Evolutionary conservation across 352 stramenopile genomes (phyloP), one percentile per base, ranked within the genome.

Genomic region (Globisporangium parvum): DNA sequence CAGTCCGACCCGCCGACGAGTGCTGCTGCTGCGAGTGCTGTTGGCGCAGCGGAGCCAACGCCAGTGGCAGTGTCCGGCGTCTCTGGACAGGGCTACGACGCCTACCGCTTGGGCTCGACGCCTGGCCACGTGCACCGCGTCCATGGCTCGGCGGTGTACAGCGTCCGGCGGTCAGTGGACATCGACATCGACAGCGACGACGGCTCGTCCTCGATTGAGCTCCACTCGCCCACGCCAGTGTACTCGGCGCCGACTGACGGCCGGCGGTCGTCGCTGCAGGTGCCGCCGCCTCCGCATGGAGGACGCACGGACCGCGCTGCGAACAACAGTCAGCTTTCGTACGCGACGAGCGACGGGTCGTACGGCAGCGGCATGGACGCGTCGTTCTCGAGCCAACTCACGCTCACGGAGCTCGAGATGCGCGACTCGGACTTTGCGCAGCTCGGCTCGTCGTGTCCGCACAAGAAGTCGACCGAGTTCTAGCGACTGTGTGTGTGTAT

Each of bases 381-480:
- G 5, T 80, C 69, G 42, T 70, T 77, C 37, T 74, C 67, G 39
- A 78, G 69, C 21, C 59, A 77, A 21, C 12, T 80, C 41, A 70
- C 60, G 2, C 52, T 72, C 45, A 55, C 65, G 0, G 68, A 62
- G 6, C 57, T n/a, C 61, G 60, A 48, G 62, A 31, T 39, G 70
- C 69, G n/a, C 41, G 64, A 42, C 57, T 67, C 21, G 55, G 59
- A 23, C 45, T 50, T 50, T 24, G 23, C 21, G 14, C 21, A 21
- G 3, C 17, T 49, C 18, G 18, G n/a, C 6, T 14, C 58, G 20
- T 24, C 55, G 18, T 69, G 60, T 44, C 71, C 69, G 21, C 69
- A 62, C 39, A 81, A 80, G 56, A 67, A 74, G 46, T 80, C 71
- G 5, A 78, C 72, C 54, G 71, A 80, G 45, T 80, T 80, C 62